Base-by-base conservation (phyloP, 106 monocot species). In the Vanilla planifolia region DNA sequence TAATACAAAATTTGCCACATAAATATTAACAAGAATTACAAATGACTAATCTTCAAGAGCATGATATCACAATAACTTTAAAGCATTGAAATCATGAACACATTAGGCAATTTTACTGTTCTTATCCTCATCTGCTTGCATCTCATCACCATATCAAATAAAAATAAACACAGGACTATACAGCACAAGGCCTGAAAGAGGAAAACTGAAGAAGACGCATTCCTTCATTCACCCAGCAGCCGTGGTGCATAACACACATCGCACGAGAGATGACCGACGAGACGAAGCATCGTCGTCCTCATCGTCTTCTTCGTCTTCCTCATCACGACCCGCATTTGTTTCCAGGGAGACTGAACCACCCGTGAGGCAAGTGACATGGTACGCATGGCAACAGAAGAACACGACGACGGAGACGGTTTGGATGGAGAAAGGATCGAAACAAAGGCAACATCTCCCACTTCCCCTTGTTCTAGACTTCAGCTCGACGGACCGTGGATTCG, bases 341-440 rank as follows among this genome's bases (percentile, higher is more conserved):
- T 74, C 60, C 37, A 83, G 40, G 20, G 74, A 71, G 59, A 84
- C 98, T 13, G 82, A 77, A 39, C 84, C 73, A 23, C 66, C 84
- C 36, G 40, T 55, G 10, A 90, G 79, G 53, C 98, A 88, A 20
- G 76, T 28, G 19, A 85, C 72, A 69, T 98, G 98, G 57, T 92
- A 98, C 16, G 79, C 87, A 68, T 98, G 98, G 55, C 98, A 82
- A 67, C 98, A 98, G 37, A 80, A 92, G 79, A 98, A 98, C 17
- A 85, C 77, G 7, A 88, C 62, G 16, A 98, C 88, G 2, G 88
- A 81, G 24, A 91, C 59, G 39, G 66, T 75, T 55, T 88, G 92
- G 25, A 77, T 61, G 2, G 84, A 68, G 66, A 92, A 88, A 33
- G 88, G 88, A 66, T 98, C 98, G 22, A 98, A 87, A 48, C 98